Conservation (phyloP, 1,284 basidiomycete species). For the Hymenochaete sp. region DNA sequence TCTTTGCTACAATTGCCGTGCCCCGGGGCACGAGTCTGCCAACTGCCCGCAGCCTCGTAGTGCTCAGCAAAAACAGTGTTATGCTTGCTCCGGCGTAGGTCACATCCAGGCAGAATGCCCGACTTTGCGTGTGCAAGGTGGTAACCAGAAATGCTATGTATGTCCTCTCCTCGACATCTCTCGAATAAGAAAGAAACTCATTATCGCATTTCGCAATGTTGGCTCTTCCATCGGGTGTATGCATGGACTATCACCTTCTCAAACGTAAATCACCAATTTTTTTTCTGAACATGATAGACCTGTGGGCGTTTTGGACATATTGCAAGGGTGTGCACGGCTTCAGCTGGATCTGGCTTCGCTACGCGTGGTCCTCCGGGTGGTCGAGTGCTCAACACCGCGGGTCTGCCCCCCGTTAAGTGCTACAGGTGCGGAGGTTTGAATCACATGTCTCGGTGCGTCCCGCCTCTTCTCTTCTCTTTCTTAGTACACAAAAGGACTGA, state of each 20-base stretch:
- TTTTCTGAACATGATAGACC: slow-evolving; percentile 52
- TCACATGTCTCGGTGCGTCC: slow-evolving; percentile 63
- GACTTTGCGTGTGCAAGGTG: slow-evolving; percentile 59
- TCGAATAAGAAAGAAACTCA: slow-evolving; percentile 7
- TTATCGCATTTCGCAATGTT: slow-evolving; percentile 10
- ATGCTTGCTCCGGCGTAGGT: slow-evolving; percentile 69
- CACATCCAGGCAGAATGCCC: slow-evolving; percentile 82
- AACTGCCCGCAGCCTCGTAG: slow-evolving; percentile 80
- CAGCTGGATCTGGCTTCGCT: slow-evolving; percentile 38
- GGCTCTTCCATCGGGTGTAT: too few species aligned
- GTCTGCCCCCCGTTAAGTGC: slow-evolving; percentile 72
- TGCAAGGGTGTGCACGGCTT: slow-evolving; percentile 62
- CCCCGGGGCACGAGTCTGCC: slow-evolving; percentile 84
- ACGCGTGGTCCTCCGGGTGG: slow-evolving; percentile 64
- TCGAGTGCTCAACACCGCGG: slow-evolving; percentile 59
- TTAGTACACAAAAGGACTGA: neutral
- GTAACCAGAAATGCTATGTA: slow-evolving; percentile 79
- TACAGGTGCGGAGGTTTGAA: slow-evolving; percentile 77
- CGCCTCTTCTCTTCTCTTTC: neutral
- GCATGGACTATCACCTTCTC: too few species aligned
- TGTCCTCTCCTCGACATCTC: slow-evolving; percentile 24
- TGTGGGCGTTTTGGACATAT: slow-evolving; percentile 77
- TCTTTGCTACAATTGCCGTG: slow-evolving; percentile 87
- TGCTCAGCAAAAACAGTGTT: slow-evolving; percentile 70
- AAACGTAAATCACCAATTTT: neutral